Evolutionary conservation across 2,329 filamentous ascomycete species (phyloP).

Genomic region (Mollisiaceae sp.): DNA sequence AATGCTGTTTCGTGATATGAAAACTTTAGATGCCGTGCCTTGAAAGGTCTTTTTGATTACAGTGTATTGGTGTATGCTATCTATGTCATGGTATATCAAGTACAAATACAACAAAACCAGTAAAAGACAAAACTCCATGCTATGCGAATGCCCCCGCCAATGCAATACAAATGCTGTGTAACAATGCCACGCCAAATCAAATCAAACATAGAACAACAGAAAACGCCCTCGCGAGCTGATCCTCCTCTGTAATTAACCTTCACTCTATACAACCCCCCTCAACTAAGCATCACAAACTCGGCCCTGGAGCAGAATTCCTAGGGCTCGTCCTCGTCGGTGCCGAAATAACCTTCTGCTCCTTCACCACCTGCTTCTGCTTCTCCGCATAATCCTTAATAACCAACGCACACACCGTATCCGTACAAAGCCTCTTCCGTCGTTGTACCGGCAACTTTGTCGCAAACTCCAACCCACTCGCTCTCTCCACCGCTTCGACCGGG

Average conservation of each 20-base stretch:
- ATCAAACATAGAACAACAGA: neutral
- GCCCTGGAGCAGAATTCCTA: constrained; percentile 30
- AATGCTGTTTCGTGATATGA: neutral
- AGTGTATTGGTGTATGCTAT: constrained; percentile 13
- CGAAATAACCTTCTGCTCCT: constrained; percentile 29
- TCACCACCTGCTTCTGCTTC: constrained; percentile 60
- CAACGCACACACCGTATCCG: constrained; percentile 83
- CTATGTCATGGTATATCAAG: constrained; percentile 2
- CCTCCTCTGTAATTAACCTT: constrained; percentile 16
- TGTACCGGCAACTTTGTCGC: constrained; percentile 75
- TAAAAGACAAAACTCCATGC: constrained; percentile 21
- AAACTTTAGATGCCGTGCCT: neutral
- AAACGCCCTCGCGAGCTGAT: constrained; percentile 26
- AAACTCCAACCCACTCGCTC: constrained; percentile 91
- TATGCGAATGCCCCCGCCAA: constrained; percentile 24
- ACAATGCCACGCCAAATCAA: constrained; percentile 20
- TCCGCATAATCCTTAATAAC: constrained; percentile 80
- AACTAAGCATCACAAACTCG: neutral
- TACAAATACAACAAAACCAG: constrained; percentile 11
- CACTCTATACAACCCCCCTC: neutral
- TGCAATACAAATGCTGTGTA: constrained; percentile 8
- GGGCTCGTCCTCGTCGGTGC: constrained; percentile 39
- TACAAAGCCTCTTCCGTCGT: constrained; percentile 79
- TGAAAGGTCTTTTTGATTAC: neutral
- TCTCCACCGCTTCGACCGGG: constrained; percentile 88